Evolutionary conservation across 306 rosid species (phyloP), one percentile per base, ranked within the genome.

Genomic region (Benincasa hispida): DNA sequence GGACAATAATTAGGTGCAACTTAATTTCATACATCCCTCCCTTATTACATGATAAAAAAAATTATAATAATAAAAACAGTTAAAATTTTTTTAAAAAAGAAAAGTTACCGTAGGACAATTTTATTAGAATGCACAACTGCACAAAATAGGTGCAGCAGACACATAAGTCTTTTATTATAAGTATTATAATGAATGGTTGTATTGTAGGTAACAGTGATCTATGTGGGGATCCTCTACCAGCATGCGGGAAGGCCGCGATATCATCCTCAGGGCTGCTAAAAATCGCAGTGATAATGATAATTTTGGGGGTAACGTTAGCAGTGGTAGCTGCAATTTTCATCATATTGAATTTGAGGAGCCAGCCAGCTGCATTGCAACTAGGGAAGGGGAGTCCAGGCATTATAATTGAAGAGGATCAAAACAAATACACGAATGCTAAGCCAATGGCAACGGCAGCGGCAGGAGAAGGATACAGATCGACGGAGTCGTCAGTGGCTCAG

Each of bases 161-260:
- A n/a, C n/a, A n/a, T n/a, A n/a, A n/a, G n/a, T n/a, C n/a, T n/a
- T n/a, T n/a, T n/a, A n/a, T n/a, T n/a, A n/a, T 35, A 35, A 37
- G 14, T 45, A 45, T 18, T 50, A 17, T 50, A 6, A 50, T 5
- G 55, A 50, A 50, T 53, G 57, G 9, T 53, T 18, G 22, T 53
- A 14, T 50, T 19, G 72, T 79, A 90, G 97, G 91, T 2, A 93
- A 93, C 77, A 5, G 5, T 2, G 63, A 76, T 2, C 85, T 93
- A 24, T 93, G 98, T 19, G 98, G 98, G 22, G 51, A 57, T 0
- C 96, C 99, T 76, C 78, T 92, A 34, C 80, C 63, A 66, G 10
- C 22, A 34, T 93, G 97, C 79, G 41, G 34, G 8, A 32, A 21
- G 7, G 58, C 51, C 57, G 41, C 56, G 21, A 18, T 62, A 2